Evolutionary conservation across 768 basidiomycete species (phyloP).

Genomic region (Termitomyces sp.): DNA sequence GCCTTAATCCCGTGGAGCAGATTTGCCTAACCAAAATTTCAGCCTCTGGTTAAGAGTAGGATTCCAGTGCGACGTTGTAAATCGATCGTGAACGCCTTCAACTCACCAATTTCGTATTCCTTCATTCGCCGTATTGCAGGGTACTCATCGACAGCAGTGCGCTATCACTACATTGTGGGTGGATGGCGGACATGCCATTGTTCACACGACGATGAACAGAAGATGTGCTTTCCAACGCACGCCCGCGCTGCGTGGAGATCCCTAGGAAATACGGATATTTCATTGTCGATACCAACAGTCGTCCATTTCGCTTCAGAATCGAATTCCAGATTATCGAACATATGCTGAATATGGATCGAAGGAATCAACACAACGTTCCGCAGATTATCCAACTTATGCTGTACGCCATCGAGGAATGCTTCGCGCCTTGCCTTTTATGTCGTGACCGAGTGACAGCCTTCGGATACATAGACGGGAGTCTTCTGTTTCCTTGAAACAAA

Average conservation of each 20-base stretch:
- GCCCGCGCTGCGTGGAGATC: neutral
- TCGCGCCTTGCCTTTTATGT: neutral
- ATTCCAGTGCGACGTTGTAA: neutral
- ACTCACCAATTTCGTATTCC: neutral
- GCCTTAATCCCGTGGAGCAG: neutral
- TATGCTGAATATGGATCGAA: neutral
- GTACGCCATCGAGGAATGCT: neutral
- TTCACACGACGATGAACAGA: neutral
- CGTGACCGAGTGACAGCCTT: neutral
- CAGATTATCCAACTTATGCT: neutral
- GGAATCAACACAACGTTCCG: neutral
- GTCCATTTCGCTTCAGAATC: neutral
- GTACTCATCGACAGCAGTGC: neutral
- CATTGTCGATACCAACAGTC: neutral
- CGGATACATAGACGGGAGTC: neutral
- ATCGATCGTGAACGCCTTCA: neutral
- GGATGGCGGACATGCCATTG: neutral
- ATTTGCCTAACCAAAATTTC: neutral
- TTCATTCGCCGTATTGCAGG: neutral
- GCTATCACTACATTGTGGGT: neutral
- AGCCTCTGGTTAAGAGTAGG: neutral
- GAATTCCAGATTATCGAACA: neutral
- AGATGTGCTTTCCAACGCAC: neutral
- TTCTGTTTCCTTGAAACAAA: too few relatives aligned
- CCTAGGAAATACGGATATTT: neutral